Conservation (phyloP, 805 yeast species). For the Candida coquimbonensis region DNA sequence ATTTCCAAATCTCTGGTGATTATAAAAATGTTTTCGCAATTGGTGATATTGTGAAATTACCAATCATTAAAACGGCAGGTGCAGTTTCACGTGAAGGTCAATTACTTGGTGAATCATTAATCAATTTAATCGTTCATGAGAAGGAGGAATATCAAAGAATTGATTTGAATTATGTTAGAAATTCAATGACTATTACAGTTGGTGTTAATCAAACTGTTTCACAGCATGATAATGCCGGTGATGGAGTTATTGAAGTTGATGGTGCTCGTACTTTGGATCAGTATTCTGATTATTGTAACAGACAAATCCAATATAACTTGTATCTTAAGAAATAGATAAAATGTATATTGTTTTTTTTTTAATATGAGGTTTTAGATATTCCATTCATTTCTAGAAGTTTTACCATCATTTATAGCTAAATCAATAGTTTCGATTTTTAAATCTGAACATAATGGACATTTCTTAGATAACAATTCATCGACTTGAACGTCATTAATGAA, state of each 20-base stretch:
- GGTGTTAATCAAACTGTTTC: slow-evolving; percentile 9
- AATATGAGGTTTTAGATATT: slow-evolving; percentile 11
- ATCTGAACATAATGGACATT: slow-evolving; percentile 75
- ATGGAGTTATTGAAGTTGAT: not conserved
- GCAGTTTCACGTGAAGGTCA: slow-evolving; percentile 24
- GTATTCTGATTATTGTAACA: too few relatives aligned
- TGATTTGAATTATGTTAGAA: slow-evolving; percentile 12
- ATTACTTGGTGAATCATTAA: slow-evolving; percentile 15
- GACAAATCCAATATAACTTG: too few relatives aligned
- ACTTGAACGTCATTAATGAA: slow-evolving; percentile 36
- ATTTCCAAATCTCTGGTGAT: slow-evolving; percentile 16
- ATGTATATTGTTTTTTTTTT: not conserved
- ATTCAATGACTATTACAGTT: slow-evolving; percentile 22
- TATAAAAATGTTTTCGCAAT: slow-evolving; percentile 27
- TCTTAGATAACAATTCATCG: slow-evolving; percentile 51
- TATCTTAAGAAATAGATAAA: too few relatives aligned
- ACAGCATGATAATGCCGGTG: not conserved
- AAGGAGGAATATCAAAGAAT: slow-evolving; percentile 8
- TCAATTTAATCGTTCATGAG: slow-evolving; percentile 10
- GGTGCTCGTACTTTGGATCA: too few relatives aligned
- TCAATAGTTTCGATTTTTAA: slow-evolving; percentile 65
- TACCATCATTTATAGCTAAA: slow-evolving; percentile 42
- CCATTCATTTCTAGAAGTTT: slow-evolving; percentile 41
- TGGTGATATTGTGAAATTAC: slow-evolving; percentile 30
- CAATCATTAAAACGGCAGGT: slow-evolving; percentile 19